A percentile compares a stretch with the other conserved stretches of the same genome.
These are phyloP conservation scores for Ricinus communis DNA, from an alignment of 345 rosid species.

Conservation along the genomic window DNA sequence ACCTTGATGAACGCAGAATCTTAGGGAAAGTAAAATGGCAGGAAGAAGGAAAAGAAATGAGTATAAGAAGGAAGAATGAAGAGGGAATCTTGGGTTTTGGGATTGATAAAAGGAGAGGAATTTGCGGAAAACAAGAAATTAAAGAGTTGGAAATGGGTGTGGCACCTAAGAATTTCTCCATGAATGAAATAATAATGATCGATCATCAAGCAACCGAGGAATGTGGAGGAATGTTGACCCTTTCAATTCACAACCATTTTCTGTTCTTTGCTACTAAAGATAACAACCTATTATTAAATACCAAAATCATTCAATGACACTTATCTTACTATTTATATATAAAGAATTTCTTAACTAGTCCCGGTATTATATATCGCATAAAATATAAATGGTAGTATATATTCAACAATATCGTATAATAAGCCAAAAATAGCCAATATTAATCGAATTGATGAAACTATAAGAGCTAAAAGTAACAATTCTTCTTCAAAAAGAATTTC, in stretches of 20 bases:
- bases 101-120: slow-evolving; percentile 27
- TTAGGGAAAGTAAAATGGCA: slow-evolving; percentile 13
- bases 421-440: no score
- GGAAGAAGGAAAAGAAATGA: slow-evolving; percentile 12
- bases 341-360: no score
- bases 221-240: slow-evolving; percentile 30
- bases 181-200: not conserved
- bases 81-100: not conserved
- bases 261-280: slow-evolving; percentile 11
- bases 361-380: no score
- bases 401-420: no score
- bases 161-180: no score
- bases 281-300: no score
- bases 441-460: no score
- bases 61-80: slow-evolving; percentile 10
- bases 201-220: slow-evolving; percentile 12
- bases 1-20: slow-evolving; percentile 31
- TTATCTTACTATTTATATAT: no score
- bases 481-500: no score
- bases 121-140: slow-evolving; percentile 28
- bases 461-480: no score
- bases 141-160: slow-evolving; percentile 3
- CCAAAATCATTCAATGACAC: no score
- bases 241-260: slow-evolving; percentile 18
- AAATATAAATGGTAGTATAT: no score